These are phyloP conservation scores for Plasmopara viticola DNA, from an alignment of 352 stramenopile genomes.

Conservation along the genomic window DNA sequence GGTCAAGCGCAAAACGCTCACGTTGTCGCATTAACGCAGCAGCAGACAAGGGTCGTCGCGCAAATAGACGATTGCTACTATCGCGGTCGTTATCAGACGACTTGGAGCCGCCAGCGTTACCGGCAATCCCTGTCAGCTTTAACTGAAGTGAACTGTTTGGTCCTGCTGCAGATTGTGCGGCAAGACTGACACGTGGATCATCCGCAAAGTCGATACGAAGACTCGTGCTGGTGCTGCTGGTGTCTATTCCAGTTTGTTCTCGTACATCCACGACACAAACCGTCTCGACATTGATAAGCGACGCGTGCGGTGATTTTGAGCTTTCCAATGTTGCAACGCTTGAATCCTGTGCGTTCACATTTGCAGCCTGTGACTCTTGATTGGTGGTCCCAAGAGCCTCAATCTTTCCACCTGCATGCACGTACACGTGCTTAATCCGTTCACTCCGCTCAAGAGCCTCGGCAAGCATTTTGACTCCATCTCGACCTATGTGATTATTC, in stretches of 20 bases:
- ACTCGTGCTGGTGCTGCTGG: constrained; percentile 16
- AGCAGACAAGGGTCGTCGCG: constrained; percentile 45
- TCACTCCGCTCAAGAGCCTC: constrained; percentile 91
- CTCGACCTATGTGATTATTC: constrained; percentile 85
- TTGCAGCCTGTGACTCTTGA: constrained; percentile 22
- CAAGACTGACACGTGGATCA: constrained; percentile 14
- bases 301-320: constrained; percentile 14
- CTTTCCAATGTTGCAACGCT: constrained; percentile 27
- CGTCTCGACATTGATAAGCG: constrained; percentile 86
- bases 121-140: constrained; percentile 36
- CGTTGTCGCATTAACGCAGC: constrained; percentile 71
- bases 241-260: constrained; percentile 54
- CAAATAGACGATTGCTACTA: constrained; percentile 57
- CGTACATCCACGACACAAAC: constrained; percentile 93
- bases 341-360: constrained; percentile 42
- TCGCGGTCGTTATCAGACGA: constrained; percentile 40
- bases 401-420: constrained; percentile 93
- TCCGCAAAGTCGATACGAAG: constrained; percentile 25
- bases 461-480: constrained; percentile 90
- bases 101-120: constrained; percentile 13
- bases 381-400: constrained; percentile 86
- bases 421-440: constrained; percentile 93
- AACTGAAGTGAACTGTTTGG: constrained; percentile 47
- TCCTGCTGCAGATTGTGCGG: constrained; percentile 8
- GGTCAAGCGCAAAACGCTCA: constrained; percentile 50